phyloP scores from a whole-genome alignment of 768 basidiomycete species.

The Lentinus tigrinus region DNA sequence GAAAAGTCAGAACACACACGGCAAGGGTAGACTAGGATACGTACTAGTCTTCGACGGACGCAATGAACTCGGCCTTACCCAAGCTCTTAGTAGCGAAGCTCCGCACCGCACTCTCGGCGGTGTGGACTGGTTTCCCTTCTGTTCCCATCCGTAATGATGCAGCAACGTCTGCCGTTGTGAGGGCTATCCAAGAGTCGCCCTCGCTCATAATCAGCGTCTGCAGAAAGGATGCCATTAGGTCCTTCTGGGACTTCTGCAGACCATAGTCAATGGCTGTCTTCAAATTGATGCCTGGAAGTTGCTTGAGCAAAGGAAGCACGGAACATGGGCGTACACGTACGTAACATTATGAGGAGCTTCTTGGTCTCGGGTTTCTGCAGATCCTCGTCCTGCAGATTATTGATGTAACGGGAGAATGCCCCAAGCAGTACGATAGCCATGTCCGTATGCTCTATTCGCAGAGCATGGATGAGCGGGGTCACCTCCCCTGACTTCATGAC shows the following conservation, averaged over 20 bases:
- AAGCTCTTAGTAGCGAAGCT: slow-evolving; percentile 88
- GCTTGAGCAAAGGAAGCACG: neutral
- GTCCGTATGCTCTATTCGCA: slow-evolving; percentile 80
- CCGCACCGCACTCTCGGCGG: slow-evolving; percentile 74
- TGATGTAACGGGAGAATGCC: slow-evolving; percentile 90
- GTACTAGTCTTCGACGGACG: slow-evolving; percentile 87
- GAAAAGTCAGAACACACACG: neutral
- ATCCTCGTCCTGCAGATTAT: slow-evolving; percentile 81
- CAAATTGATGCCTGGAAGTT: slow-evolving; percentile 64
- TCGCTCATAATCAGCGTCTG: slow-evolving; percentile 97
- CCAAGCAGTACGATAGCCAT: slow-evolving; percentile 86
- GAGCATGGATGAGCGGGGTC: slow-evolving; percentile 89
- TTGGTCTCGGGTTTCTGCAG: slow-evolving; percentile 66
- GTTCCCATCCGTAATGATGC: slow-evolving; percentile 69
- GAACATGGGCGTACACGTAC: slow-evolving; percentile 40
- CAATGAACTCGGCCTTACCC: slow-evolving; percentile 73
- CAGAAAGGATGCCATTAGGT: slow-evolving; percentile 88
- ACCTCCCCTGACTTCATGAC: slow-evolving; percentile 83
- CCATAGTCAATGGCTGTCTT: slow-evolving; percentile 92
- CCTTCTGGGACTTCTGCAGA: slow-evolving; percentile 74
- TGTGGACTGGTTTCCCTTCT: slow-evolving; percentile 69
- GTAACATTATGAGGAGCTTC: slow-evolving; percentile 71
- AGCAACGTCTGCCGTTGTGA: slow-evolving; percentile 64
- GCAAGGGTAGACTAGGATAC: slow-evolving; percentile 31
- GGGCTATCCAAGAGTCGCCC: slow-evolving; percentile 86